Conservation (phyloP, 2,329 filamentous ascomycete species). For the Aspergillus jensenii region DNA sequence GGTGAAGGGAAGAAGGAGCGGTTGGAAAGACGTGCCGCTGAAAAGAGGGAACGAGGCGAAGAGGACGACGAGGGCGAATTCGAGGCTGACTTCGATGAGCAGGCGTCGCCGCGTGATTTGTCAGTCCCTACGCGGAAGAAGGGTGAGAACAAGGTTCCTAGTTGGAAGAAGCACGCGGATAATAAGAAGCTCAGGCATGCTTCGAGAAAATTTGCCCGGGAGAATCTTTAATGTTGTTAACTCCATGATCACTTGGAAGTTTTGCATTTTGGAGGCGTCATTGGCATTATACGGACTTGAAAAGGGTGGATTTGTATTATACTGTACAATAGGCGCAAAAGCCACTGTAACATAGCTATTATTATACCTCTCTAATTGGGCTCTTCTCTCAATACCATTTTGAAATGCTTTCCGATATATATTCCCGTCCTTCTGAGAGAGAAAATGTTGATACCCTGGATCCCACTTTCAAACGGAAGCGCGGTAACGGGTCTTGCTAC, state of each 20-base stretch:
- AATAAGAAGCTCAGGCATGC: slow-evolving; percentile 45
- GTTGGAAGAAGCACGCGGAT: slow-evolving; percentile 45
- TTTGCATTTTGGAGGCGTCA: slow-evolving; percentile 3
- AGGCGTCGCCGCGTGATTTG: slow-evolving; percentile 6
- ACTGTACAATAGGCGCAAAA: slow-evolving; percentile 17
- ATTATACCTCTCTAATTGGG: slow-evolving; percentile 12
- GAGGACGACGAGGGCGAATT: slow-evolving; percentile 20
- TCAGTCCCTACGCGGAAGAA: slow-evolving; percentile 29
- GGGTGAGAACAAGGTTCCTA: slow-evolving; percentile 34
- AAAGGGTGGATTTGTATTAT: slow-evolving; percentile 14
- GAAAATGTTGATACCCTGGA: not conserved
- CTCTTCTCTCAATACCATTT: slow-evolving; percentile 25
- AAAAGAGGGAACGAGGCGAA: slow-evolving; percentile 23
- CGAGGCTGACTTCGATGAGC: not conserved
- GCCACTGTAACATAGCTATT: slow-evolving; percentile 12
- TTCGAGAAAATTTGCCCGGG: slow-evolving; percentile 32
- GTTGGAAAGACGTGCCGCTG: slow-evolving; percentile 38
- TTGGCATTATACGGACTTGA: not conserved
- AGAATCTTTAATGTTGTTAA: not conserved
- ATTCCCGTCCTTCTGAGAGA: not conserved
- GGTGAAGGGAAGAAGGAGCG: slow-evolving; percentile 43
- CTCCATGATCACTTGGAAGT: not conserved
- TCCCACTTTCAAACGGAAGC: not conserved
- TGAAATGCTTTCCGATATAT: not conserved
- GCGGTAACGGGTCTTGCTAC: no score